Percentiles rank a stretch among this genome's conserved stretches.
Evolutionary conservation across 2,329 filamentous ascomycete species (phyloP).

Genomic region (Ampelomyces quisqualis): DNA sequence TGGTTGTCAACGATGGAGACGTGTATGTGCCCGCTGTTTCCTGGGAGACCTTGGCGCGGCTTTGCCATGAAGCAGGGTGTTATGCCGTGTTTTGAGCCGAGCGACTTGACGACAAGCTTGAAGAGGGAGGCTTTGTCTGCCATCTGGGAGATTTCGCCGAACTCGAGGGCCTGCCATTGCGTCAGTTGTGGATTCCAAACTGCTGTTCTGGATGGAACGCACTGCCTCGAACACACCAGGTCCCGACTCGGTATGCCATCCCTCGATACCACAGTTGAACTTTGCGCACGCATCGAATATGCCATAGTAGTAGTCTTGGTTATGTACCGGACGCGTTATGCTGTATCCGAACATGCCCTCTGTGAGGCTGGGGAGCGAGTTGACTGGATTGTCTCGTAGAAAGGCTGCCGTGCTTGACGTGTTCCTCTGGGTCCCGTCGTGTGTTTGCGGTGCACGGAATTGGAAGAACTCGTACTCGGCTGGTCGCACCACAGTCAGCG

Average conservation of each 20-base stretch:
- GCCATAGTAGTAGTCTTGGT: conserved; percentile 89
- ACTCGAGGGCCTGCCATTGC: conserved; percentile 72
- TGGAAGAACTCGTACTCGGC: conserved; percentile 96
- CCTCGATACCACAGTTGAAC: conserved; percentile 81
- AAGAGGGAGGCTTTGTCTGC: conserved; percentile 89
- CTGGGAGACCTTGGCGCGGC: conserved; percentile 83
- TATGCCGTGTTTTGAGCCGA: conserved; percentile 83
- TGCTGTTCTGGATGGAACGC: conserved; percentile 18
- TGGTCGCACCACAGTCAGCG: conserved; percentile 44
- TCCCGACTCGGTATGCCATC: conserved; percentile 94
- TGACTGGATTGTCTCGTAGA: conserved; percentile 69
- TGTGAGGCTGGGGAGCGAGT: conserved; percentile 74
- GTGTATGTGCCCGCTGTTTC: conserved; percentile 96
- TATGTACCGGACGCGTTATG: conserved; percentile 80
- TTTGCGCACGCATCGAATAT: conserved; percentile 77
- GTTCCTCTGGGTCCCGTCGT: conserved; percentile 56
- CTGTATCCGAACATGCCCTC: conserved; percentile 98
- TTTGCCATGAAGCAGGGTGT: conserved; percentile 99
- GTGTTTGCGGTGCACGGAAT: conserved; percentile 66
- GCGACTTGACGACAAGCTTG: conserved; percentile 91
- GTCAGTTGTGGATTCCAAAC: conserved; percentile 16
- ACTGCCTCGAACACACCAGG: conserved; percentile 93
- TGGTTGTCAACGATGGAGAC: conserved; percentile 78
- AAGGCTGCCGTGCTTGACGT: conserved; percentile 72
- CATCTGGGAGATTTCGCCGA: conserved; percentile 83